Conservation (phyloP, 139 green algal genomes). For the Yamagishiella unicocca region DNA sequence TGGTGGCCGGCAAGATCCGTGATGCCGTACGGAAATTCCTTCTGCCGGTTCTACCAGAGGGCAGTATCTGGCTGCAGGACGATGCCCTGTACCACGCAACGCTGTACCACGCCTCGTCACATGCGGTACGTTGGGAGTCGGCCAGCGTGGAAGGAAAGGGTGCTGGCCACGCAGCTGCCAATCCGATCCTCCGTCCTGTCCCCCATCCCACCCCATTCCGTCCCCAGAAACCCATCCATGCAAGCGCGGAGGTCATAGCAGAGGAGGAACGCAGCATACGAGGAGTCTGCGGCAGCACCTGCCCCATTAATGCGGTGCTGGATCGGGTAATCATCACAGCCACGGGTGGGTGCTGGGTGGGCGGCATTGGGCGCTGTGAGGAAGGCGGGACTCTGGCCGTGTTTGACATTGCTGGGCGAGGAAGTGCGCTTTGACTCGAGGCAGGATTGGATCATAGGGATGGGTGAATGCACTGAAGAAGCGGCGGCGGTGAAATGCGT, state of each 20-base stretch:
- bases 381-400: no score
- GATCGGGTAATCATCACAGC: conserved; percentile 72
- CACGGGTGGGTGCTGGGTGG: conserved; percentile 51
- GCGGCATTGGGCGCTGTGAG: no score
- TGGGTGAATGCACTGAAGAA: no score
- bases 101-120: conserved; percentile 75
- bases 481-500: no score
- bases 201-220: not conserved
- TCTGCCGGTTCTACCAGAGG: conserved; percentile 52
- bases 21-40: conserved; percentile 53
- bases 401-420: no score
- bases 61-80: conserved; percentile 77
- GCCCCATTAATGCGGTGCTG: conserved; percentile 71
- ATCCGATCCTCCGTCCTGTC: not conserved
- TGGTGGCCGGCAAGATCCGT: conserved; percentile 38
- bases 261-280: conserved; percentile 58
- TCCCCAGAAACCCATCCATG: conserved; percentile 68
- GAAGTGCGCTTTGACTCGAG: no score
- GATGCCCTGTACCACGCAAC: conserved; percentile 71
- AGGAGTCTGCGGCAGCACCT: conserved; percentile 46
- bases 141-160: no score
- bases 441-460: no score
- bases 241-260: conserved; percentile 46
- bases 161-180: no score
- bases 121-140: conserved; percentile 66